Evolutionary conservation across 345 rosid species (phyloP).

Genomic region (Clarkia xantiana): DNA sequence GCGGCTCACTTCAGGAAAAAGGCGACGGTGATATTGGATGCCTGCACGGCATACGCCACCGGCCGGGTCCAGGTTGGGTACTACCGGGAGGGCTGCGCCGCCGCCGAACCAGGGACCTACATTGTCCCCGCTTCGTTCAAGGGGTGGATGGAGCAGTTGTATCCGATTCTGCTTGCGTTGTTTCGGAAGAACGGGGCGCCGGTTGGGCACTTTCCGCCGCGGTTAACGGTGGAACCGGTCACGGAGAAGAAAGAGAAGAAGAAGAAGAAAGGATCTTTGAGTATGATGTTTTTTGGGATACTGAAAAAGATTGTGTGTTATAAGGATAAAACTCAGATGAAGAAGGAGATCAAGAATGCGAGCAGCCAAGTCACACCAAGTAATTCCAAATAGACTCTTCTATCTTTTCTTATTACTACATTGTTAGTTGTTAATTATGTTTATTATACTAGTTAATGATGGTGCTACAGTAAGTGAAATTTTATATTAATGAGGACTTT

Average conservation of each 20-base stretch:
- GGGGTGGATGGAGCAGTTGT: conserved; percentile 14
- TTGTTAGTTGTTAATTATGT: no score
- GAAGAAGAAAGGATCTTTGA: background rate
- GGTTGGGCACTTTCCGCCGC: conserved; percentile 9
- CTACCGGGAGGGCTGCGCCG: conserved; percentile 4
- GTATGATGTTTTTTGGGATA: no score
- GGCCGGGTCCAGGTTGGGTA: conserved; percentile 26
- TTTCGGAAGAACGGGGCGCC: conserved; percentile 20
- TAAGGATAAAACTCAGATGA: no score
- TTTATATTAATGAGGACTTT: no score
- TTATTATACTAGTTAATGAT: no score
- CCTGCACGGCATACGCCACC: conserved; percentile 20
- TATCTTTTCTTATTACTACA: no score
- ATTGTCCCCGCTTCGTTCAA: conserved; percentile 16
- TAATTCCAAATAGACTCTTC: no score
- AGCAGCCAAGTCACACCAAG: no score
- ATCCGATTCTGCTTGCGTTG: conserved; percentile 12
- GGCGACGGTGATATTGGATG: conserved; percentile 17
- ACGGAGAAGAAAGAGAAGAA: conserved; percentile 1
- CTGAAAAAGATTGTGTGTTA: no score
- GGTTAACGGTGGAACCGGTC: background rate
- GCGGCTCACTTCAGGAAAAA: conserved; percentile 24
- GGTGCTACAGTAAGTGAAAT: no score
- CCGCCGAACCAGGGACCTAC: background rate
- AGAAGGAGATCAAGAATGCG: no score